phyloP scores from a whole-genome alignment of 495 filamentous ascomycete genomes.

The Lasiosphaeria miniovina region DNA sequence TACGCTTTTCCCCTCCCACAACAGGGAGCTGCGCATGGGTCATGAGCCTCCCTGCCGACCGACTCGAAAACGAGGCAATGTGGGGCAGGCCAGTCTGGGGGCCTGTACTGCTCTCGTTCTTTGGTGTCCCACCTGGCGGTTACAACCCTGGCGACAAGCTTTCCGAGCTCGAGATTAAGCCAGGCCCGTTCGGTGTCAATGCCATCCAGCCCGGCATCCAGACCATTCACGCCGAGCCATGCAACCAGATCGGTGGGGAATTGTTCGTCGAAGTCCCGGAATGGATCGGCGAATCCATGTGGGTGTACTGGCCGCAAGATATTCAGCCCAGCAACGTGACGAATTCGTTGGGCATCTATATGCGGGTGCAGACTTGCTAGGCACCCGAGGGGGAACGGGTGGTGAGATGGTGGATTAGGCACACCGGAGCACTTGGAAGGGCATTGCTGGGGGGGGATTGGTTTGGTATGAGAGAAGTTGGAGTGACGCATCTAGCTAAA shows the following conservation, averaged over 20 bases:
- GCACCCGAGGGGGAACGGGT: neutral
- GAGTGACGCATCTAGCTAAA: too few species aligned
- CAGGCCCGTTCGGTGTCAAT: constrained; percentile 10
- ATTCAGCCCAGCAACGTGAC: constrained; percentile 1
- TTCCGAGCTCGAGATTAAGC: constrained; percentile 5
- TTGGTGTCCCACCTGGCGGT: neutral
- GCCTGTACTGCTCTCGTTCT: constrained; percentile 8
- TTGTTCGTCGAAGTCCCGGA: constrained; percentile 5
- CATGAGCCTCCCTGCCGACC: constrained; percentile 5
- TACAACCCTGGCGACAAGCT: constrained; percentile 5
- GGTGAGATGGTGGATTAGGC: neutral
- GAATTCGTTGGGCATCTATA: constrained; percentile 9
- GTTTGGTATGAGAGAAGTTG: too few species aligned
- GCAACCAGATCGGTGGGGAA: constrained; percentile 9
- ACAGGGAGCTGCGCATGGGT: constrained; percentile 11
- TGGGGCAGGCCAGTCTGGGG: constrained; percentile 3
- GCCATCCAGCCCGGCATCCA: constrained; percentile 8
- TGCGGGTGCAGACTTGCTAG: constrained; percentile 5
- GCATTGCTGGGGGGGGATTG: too few species aligned
- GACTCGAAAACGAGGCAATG: constrained; percentile 1
- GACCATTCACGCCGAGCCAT: constrained; percentile 11
- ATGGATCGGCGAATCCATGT: constrained; percentile 8
- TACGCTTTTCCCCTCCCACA: constrained; percentile 5
- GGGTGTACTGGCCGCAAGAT: constrained; percentile 10
- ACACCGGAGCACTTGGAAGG: neutral